These are phyloP conservation scores for Phytophthora pseudosyringae DNA, from an alignment of 352 stramenopile genomes.

Conservation along the genomic window DNA sequence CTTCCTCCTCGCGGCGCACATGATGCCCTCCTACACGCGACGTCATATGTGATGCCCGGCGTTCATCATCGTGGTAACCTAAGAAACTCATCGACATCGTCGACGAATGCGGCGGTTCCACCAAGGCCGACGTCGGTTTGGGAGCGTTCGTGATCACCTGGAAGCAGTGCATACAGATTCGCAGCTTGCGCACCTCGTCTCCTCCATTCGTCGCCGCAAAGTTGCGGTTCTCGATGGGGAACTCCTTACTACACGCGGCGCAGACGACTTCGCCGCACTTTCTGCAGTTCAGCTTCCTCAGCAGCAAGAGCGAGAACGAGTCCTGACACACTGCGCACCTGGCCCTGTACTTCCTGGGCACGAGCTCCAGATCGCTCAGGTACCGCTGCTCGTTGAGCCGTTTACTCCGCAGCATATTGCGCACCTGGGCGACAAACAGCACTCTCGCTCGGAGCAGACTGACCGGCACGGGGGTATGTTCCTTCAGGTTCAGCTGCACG, in stretches of 20 bases:
- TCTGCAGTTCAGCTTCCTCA: constrained; percentile 86
- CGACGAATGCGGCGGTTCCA: constrained; percentile 60
- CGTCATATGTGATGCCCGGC: constrained; percentile 66
- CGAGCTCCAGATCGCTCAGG: constrained; percentile 80
- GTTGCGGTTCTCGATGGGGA: constrained; percentile 66
- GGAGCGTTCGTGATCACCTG: constrained; percentile 74
- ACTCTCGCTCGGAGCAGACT: constrained; percentile 52
- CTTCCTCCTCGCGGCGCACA: constrained; percentile 28
- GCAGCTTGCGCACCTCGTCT: constrained; percentile 72
- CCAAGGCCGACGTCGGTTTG: constrained; percentile 53
- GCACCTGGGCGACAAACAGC: constrained; percentile 59
- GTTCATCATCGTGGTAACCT: constrained; percentile 70
- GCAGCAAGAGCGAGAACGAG: constrained; percentile 82
- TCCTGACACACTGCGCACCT: constrained; percentile 82
- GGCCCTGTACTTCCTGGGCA: constrained; percentile 81
- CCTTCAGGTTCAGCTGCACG: constrained; percentile 85
- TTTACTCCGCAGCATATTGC: constrained; percentile 71
- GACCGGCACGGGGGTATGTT: constrained; percentile 56
- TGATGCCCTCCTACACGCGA: constrained; percentile 32
- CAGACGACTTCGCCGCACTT: constrained; percentile 91
- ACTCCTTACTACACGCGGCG: constrained; percentile 86
- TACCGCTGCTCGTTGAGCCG: constrained; percentile 85
- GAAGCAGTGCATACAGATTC: constrained; percentile 89
- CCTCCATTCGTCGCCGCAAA: constrained; percentile 44
- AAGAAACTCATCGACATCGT: constrained; percentile 67